Evolutionary conservation across 2,329 filamentous ascomycete genomes (phyloP).

Genomic region (Phaeosphaeria sp.): DNA sequence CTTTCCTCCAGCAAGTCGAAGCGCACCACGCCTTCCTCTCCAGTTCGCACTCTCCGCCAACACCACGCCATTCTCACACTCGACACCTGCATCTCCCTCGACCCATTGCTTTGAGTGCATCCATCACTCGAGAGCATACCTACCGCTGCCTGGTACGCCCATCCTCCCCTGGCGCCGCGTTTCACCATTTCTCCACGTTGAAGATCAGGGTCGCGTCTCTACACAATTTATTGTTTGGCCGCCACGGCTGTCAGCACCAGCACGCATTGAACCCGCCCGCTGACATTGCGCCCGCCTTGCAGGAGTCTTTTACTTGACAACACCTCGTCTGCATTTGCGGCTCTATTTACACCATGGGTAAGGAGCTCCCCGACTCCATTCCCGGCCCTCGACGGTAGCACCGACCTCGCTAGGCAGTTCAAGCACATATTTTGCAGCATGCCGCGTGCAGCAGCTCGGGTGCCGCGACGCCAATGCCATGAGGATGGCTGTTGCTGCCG

Average conservation of each 20-base stretch:
- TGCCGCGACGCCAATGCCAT: slow-evolving; percentile 11
- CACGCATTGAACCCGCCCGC: slow-evolving; percentile 21
- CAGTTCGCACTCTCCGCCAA: slow-evolving; percentile 39
- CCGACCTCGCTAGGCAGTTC: slow-evolving; percentile 10
- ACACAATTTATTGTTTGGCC: slow-evolving; percentile 31
- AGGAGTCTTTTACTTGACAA: slow-evolving; percentile 46
- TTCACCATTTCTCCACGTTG: slow-evolving; percentile 44
- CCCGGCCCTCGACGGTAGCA: slow-evolving; percentile 10
- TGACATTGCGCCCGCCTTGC: slow-evolving; percentile 26
- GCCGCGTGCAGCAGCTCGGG: slow-evolving; percentile 14
- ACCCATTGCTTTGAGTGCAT: slow-evolving; percentile 43
- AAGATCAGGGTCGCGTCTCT: slow-evolving; percentile 41
- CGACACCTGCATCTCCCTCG: slow-evolving; percentile 26
- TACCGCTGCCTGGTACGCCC: slow-evolving; percentile 47
- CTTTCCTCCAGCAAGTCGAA: slow-evolving; percentile 43
- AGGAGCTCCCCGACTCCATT: slow-evolving; percentile 28
- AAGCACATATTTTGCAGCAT: slow-evolving; percentile 16
- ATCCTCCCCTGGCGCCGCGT: slow-evolving; percentile 25
- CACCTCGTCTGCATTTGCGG: slow-evolving; percentile 36
- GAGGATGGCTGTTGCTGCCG: slow-evolving; percentile 18
- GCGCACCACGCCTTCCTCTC: slow-evolving; percentile 45
- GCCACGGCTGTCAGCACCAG: slow-evolving; percentile 24
- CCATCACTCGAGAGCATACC: slow-evolving; percentile 44
- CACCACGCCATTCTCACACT: slow-evolving; percentile 36
- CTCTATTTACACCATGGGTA: slow-evolving; percentile 47